Conservation (phyloP, 1,284 basidiomycete species). For the Lignosus rhinocerotis region DNA sequence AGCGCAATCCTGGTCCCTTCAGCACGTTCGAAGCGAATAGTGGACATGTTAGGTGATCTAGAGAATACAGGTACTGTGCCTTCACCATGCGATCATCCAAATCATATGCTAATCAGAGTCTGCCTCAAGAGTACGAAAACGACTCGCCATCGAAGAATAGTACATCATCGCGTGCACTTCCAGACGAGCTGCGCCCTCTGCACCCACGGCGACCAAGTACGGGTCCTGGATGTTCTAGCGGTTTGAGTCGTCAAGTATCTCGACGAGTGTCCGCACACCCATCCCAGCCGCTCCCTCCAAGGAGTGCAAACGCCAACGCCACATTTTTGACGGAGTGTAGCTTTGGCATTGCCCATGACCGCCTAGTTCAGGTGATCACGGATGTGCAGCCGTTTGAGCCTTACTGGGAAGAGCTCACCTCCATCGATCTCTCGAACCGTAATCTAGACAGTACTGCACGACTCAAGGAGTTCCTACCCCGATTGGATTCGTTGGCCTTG, state of each 20-base stretch:
- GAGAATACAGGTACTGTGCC: constrained; percentile 55
- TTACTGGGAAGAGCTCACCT: constrained; percentile 83
- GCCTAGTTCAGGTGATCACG: constrained; percentile 89
- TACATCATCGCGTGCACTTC: constrained; percentile 39
- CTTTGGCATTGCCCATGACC: constrained; percentile 90
- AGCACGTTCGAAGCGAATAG: constrained; percentile 75
- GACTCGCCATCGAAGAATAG: constrained; percentile 68
- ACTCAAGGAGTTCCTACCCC: constrained; percentile 92
- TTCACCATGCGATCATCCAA: background rate
- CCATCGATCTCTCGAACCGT: constrained; percentile 80
- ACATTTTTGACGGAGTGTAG: constrained; percentile 95
- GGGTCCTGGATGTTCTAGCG: constrained; percentile 24
- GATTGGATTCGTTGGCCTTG: constrained; percentile 80
- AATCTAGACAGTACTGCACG: constrained; percentile 88
- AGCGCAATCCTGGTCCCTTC: constrained; percentile 50
- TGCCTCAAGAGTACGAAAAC: constrained; percentile 42
- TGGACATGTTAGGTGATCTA: constrained; percentile 72
- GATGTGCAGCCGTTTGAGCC: constrained; percentile 96
- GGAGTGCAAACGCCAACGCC: constrained; percentile 41
- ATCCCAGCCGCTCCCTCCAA: constrained; percentile 28
- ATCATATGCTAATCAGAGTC: background rate
- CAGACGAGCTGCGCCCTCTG: constrained; percentile 49
- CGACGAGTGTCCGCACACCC: constrained; percentile 51
- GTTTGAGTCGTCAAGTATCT: constrained; percentile 30
- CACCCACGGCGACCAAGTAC: constrained; percentile 40